phyloP scores from a whole-genome alignment of 192 early-diverging fungal species.

The Podila horticola region DNA sequence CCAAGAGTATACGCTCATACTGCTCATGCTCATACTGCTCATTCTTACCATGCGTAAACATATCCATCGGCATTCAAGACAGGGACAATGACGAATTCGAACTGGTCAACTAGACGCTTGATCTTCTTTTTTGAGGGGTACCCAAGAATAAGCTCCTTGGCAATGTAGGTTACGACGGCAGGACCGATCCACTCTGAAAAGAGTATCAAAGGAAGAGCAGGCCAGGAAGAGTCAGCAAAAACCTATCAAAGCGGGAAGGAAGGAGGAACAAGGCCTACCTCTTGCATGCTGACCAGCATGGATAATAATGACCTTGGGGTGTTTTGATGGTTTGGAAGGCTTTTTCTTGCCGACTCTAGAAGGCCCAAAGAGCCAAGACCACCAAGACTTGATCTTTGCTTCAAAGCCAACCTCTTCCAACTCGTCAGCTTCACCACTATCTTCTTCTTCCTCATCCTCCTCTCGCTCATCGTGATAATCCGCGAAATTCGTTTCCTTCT shows the following conservation, averaged over 20 bases:
- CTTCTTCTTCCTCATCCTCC: neutral
- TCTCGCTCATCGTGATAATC: neutral
- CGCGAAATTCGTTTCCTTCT: constrained; percentile 12
- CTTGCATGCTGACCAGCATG: constrained; percentile 55
- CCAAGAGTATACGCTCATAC: neutral
- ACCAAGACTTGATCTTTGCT: constrained; percentile 2
- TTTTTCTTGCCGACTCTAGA: constrained; percentile 9
- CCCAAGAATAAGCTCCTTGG: constrained; percentile 47
- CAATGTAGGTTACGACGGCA: constrained; percentile 53
- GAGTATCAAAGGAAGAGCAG: too few relatives aligned
- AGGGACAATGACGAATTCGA: constrained; percentile 56
- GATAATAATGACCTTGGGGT: constrained; percentile 52
- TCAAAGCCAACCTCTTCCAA: constrained; percentile 1
- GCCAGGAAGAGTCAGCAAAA: too few relatives aligned
- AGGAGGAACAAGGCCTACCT: constrained; percentile 18
- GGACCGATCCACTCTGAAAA: constrained; percentile 44
- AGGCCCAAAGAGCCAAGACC: constrained; percentile 12
- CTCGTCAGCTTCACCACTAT: constrained; percentile 17
- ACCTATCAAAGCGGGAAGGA: too few relatives aligned
- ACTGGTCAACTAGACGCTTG: constrained; percentile 46
- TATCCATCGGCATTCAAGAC: constrained; percentile 61
- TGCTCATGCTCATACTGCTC: too few relatives aligned
- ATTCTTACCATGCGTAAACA: constrained; percentile 43
- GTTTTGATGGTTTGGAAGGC: constrained; percentile 37
- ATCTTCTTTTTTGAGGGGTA: constrained; percentile 40